Percentiles rank a stretch among this genome's conserved stretches.
phyloP scores from a whole-genome alignment of 2,329 filamentous ascomycete species.

The Colletotrichum cordylinicola region DNA sequence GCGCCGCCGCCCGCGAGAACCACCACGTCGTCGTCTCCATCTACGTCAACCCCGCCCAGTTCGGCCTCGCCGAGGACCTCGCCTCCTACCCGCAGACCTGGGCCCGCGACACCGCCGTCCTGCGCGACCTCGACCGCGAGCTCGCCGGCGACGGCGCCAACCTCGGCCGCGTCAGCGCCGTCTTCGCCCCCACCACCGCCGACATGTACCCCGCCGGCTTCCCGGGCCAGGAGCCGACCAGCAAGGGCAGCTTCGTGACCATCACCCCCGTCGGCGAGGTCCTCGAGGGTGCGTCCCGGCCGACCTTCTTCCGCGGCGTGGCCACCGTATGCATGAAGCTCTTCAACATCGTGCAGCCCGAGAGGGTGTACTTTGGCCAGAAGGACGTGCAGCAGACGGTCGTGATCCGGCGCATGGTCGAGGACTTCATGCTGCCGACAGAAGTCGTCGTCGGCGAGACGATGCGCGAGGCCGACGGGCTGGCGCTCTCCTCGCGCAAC shows the following conservation, averaged over 20 bases:
- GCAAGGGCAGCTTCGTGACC: conserved; percentile 86
- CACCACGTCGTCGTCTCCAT: conserved; percentile 89
- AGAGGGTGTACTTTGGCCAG: conserved; percentile 89
- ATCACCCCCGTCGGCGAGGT: conserved; percentile 84
- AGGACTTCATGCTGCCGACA: conserved; percentile 83
- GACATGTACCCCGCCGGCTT: conserved; percentile 89
- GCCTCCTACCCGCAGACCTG: conserved; percentile 90
- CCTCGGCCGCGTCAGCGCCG: conserved; percentile 74
- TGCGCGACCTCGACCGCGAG: conserved; percentile 74
- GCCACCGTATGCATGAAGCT: conserved; percentile 94
- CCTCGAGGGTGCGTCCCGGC: conserved; percentile 83
- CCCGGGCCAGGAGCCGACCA: conserved; percentile 74
- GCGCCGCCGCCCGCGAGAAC: conserved; percentile 82
- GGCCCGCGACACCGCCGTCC: conserved; percentile 73
- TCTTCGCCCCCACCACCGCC: conserved; percentile 84
- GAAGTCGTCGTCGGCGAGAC: conserved; percentile 79
- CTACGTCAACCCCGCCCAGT: conserved; percentile 97
- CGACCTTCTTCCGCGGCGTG: conserved; percentile 95
- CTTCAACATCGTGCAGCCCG: conserved; percentile 59
- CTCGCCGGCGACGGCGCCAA: conserved; percentile 66
- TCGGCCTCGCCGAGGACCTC: conserved; percentile 87
- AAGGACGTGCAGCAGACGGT: conserved; percentile 98
- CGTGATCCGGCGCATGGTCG: conserved; percentile 84
- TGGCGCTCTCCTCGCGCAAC: conserved; percentile 92
- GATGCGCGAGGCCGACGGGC: conserved; percentile 76